These are phyloP conservation scores for Sugiyamaella smithiae DNA, from an alignment of 805 yeast species.

Conservation along the genomic window DNA sequence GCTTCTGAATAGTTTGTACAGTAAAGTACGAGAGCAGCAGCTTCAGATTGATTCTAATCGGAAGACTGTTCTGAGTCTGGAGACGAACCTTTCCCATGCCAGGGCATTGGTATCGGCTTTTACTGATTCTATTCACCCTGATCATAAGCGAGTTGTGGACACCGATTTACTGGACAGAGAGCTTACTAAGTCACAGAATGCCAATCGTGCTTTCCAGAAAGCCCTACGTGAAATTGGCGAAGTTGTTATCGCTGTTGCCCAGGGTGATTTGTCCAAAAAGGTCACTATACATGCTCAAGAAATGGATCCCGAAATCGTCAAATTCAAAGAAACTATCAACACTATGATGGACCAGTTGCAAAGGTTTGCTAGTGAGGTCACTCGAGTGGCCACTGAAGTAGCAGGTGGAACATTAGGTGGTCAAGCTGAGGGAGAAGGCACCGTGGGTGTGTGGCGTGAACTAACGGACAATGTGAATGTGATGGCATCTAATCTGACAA, in stretches of 20 bases:
- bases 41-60: constrained; percentile 35
- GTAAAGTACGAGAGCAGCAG: constrained; percentile 36
- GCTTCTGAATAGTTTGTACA: constrained; percentile 22
- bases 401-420: constrained; percentile 91
- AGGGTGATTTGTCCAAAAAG: constrained; percentile 81
- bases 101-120: constrained; percentile 34
- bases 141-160: constrained; percentile 30
- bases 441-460: constrained; percentile 86
- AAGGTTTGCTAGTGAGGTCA: constrained; percentile 76
- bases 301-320: constrained; percentile 73
- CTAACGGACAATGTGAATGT: constrained; percentile 84
- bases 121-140: constrained; percentile 32
- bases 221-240: constrained; percentile 79
- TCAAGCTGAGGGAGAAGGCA: constrained; percentile 79
- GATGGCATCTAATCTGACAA: constrained; percentile 83
- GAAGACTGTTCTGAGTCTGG: constrained; percentile 34
- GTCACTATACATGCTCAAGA: constrained; percentile 71
- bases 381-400: constrained; percentile 83
- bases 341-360: constrained; percentile 87
- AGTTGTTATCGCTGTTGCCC: constrained; percentile 83
- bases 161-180: constrained; percentile 35
- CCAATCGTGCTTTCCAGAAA: constrained; percentile 64
- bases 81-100: constrained; percentile 33
- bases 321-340: constrained; percentile 77
- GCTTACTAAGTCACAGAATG: constrained; percentile 43